Evolutionary conservation across 2,329 filamentous ascomycete genomes (phyloP), one percentile per base, ranked within the genome.

Genomic region (Beauveria caledonica): DNA sequence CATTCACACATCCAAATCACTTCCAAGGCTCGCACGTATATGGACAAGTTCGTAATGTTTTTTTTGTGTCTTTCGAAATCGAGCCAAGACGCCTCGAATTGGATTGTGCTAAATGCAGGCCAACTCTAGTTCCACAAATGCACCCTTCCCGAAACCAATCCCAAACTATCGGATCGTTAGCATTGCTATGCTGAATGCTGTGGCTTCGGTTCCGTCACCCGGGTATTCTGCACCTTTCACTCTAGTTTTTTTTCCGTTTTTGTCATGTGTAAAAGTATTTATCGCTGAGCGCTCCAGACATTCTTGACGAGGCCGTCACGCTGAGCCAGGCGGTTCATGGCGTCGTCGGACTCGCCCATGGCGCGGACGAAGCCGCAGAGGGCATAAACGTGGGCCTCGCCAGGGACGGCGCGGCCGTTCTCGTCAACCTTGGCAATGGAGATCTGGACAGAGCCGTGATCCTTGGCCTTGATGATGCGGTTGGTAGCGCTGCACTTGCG

Each of bases 401-500:
- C 92, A 70, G 90, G 91, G 81, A 86, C 74, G 69, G 92, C 92
- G 73, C 92, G 90, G 77, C 94, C 94, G 83, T 92, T 95, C 88
- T 99, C 94, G 80, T 97, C 93, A 72, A 99, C 94, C 85, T 97
- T 97, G 79, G 88, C 93, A 76, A 99, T 84, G 72, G 88, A 90
- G 80, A 99, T 91, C 82, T 99, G 94, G 72, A 97, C 94, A 66
- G 90, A 96, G 73, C 91, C 93, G 86, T 99, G 94, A 83, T 99
- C 94, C 85, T 97, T 97, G 84, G 94, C 92, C 85, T 97, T 97
- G 88, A 99, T 97, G 86, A 97, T 97, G 82, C 94, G 91, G 90
- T 96, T 95, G 79, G 93, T 96, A 72, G 92, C 92, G 79, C 86
- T 91, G 90, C 93, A 97, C 85, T 97, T 97, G 85, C 93, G 91